Base-by-base conservation (phyloP, 257 asterid species). In the Sherardia arvensis region DNA sequence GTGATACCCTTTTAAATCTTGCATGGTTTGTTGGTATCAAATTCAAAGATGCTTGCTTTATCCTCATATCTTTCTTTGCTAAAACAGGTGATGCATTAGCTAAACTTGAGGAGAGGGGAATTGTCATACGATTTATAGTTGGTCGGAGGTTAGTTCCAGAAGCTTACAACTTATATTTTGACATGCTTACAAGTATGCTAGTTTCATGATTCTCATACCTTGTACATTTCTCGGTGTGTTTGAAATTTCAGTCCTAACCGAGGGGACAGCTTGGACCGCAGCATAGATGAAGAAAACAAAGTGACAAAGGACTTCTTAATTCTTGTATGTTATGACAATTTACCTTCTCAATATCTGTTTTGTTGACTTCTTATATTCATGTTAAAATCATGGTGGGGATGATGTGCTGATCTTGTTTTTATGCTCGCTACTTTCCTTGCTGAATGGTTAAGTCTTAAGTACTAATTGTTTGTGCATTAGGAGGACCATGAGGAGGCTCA, bases 191-290 rank as follows among this genome's bases (percentile, higher is more conserved):
- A 22, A 15, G 45, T 65, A 49, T 21, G 49, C 43, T 53, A 43
- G 22, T 61, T 72, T 66, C 53, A 62, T 65, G 65, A 36, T 65
- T 61, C 64, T 26, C 45, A 49, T 30, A 38, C 59, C 59, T 51
- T 26, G 30, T 36, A 1, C 7, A 34, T 47, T 57, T 21, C 61
- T 64, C 14, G 23, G 38, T 71, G 43, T 66, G 54, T 68, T 61
- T 78, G 51, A 61, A 51, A 64, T 82, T 81, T 74, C 87, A 88
- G 98, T 75, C 84, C 96, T 72, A 91, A 88, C 49, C 85, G 91
- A 20, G 98, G 98, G 67, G 96, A 91, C 78, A 88, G 87, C 88
- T 83, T 91, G 91, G 98, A 91, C 78, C 95, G 89, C 73, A 76
- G 71, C 70, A 86, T 88, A 71, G 92, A 88, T 59, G 87, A 78